Base-by-base conservation (phyloP, 208 protist genomes). In the Naegleria fowleri region DNA sequence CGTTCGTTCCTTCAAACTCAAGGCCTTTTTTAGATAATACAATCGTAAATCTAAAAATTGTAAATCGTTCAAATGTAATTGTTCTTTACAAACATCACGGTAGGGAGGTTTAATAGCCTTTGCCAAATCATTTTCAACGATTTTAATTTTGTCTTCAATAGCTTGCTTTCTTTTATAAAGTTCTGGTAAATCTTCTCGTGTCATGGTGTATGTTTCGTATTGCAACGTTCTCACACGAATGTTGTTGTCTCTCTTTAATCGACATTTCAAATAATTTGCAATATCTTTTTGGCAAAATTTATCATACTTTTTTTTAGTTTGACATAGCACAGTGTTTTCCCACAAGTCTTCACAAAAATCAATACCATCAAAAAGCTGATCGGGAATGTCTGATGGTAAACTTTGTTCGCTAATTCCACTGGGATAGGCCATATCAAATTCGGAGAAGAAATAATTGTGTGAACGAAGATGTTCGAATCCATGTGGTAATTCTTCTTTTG, bases 261-360 rank as follows among this genome's bases (percentile, higher is more conserved):
- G 19, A 79, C 67, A 79, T 79, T 79, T 79, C 67, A 79, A 79
- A 79, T 36, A 79, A n/a, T 25, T 0, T 36, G 67, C 67, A 79
- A 79, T 79, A 7, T 79, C 67, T 33, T 36, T 36, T 79, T 79
- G 67, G n/a, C 67, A 79, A 79, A 15, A 9, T 79, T 36, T 79
- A 79, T 79, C 67, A 79, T 79, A 79, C 67, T 79, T 79, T 36
- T 79, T 79, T n/a, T 79, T 79, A 0, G n/a, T 25, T 79, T 79
- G 67, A 79, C 67, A 79, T 36, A 79, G 67, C 29, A 79, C 6
- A 15, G 67, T 79, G 9, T 79, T 36, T 36, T 79, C 67, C 29
- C 16, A 79, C 9, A 79, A 79, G 6, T 79, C 67, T 33, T 79
- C 29, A 36, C 67, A 79, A 36, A 79, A 79, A 79, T 79, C n/a